Conservation (phyloP, 2,329 filamentous ascomycete genomes). For the Neonectria faginata region DNA sequence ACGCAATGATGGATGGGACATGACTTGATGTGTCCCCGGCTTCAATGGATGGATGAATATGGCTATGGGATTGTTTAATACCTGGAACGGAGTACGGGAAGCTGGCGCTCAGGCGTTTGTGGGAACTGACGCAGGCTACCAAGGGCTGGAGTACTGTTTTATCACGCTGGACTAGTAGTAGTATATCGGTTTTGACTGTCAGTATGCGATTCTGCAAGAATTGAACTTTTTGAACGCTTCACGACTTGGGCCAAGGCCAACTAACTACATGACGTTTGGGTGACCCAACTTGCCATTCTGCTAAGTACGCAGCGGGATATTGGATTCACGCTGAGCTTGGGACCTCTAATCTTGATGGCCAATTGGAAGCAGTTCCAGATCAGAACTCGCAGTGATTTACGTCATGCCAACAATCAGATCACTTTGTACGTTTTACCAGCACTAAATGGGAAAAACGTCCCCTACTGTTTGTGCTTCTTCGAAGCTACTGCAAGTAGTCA, state of each 20-base stretch:
- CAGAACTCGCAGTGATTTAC: not conserved
- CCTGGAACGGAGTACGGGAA: conserved; percentile 29
- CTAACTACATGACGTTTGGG: not conserved
- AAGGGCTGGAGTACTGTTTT: conserved; percentile 47
- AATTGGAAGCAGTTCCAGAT: not conserved
- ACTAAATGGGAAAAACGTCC: not conserved
- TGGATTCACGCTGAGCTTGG: not conserved
- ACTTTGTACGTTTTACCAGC: not conserved
- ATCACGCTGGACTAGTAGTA: conserved; percentile 22
- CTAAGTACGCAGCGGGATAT: not conserved
- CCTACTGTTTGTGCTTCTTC: not conserved
- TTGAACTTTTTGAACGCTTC: conserved; percentile 1
- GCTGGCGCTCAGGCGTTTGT: conserved; percentile 26
- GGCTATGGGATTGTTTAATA: conserved; percentile 12
- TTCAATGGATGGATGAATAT: conserved; percentile 10
- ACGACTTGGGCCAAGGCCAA: not conserved
- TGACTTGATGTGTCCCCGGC: conserved; percentile 19
- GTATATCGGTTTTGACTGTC: conserved; percentile 24
- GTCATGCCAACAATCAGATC: not conserved
- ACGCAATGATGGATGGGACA: conserved; percentile 24
- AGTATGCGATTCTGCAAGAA: conserved; percentile 3
- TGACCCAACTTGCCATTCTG: not conserved
- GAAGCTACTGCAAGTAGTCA: not conserved
- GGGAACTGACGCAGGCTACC: conserved; percentile 44
- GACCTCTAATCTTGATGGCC: not conserved